Conservation (phyloP, 441 rosid genomes). For the Pelargonium australe region DNA sequence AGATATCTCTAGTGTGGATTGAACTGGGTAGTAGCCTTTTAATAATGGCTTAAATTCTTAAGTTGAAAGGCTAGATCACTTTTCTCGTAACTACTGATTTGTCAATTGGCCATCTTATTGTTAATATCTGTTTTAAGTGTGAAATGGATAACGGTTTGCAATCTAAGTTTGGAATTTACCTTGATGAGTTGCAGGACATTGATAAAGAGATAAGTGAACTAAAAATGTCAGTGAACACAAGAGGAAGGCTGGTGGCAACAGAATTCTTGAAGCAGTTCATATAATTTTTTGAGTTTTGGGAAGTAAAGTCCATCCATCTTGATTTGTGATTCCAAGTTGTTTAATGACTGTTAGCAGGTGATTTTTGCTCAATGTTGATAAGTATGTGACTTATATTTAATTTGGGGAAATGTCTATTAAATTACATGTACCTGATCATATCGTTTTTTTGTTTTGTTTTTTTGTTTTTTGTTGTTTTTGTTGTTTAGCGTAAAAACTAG, state of each 20-base stretch:
- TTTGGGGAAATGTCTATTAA: too few relatives aligned
- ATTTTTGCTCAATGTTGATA: too few relatives aligned
- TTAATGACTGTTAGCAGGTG: too few relatives aligned
- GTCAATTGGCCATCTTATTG: not conserved
- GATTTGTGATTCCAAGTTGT: too few relatives aligned
- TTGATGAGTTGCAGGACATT: constrained; percentile 58
- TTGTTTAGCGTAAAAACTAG: too few relatives aligned
- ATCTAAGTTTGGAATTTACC: not conserved
- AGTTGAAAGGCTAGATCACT: too few relatives aligned
- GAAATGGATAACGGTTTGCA: not conserved
- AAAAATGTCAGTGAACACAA: constrained; percentile 79
- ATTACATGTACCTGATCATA: too few relatives aligned
- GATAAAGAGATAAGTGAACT: constrained; percentile 90
- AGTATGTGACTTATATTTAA: too few relatives aligned
- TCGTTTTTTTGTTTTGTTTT: too few relatives aligned
- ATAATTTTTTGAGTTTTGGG: constrained; percentile 8
- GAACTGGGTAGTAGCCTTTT: too few relatives aligned
- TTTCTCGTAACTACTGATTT: not conserved
- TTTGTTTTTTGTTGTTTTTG: too few relatives aligned
- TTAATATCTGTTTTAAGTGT: not conserved
- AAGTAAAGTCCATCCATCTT: not conserved
- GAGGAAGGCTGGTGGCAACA: constrained; percentile 85
- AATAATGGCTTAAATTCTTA: not conserved
- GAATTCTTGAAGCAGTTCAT: constrained; percentile 86
- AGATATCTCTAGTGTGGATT: not conserved